Evolutionary conservation across 768 basidiomycete genomes (phyloP), one percentile per base, ranked within the genome.

Genomic region (Neoboletus magnificus): DNA sequence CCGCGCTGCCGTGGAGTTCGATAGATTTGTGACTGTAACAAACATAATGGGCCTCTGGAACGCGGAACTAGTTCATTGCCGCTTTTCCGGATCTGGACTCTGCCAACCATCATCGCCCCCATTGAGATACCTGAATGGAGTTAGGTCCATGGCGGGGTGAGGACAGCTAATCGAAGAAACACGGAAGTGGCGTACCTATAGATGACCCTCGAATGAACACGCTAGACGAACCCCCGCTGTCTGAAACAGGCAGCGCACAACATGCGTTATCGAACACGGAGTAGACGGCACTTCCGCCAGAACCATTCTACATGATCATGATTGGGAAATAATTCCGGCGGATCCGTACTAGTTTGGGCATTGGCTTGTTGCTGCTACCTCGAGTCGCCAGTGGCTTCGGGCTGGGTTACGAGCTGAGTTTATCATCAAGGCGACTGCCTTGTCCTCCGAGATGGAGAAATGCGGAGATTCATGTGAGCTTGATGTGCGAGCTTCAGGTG

Each of bases 191-290:
- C 64, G 53, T 64, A 87, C 90, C 89, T 63, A 45, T 29, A 29
- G 44, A 29, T 20, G n/a, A 18, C 5, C 18, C 25, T 44, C 27
- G 83, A 46, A 93, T 90, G 50, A 95, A 94, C 76, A 95, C 93
- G 59, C 89, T 90, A 6, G 92, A 94, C 3, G 90, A 9, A 92
- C 94, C 94, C 2, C 94, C 94, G 68, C 96, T 92, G 67, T 96
- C 94, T 8, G 92, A 94, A 32, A 96, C 90, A 4, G 94, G 93
- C 30, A 96, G 76, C 25, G 93, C 86, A 65, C 93, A 91, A 63
- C 83, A 86, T n/a, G 89, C 85, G 57, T 76, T 63, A 3, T 78
- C 80, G 65, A 96, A 96, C 2, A 91, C 90, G 36, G 87, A 77
- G 60, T 91, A 91, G 58, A 96, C 87, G 18, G 89, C 81, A 67